A percentile compares a stretch with the other conserved stretches of the same genome.
Evolutionary conservation across 2,329 filamentous ascomycete genomes (phyloP).

Genomic region (Aspergillus novofumigatus): DNA sequence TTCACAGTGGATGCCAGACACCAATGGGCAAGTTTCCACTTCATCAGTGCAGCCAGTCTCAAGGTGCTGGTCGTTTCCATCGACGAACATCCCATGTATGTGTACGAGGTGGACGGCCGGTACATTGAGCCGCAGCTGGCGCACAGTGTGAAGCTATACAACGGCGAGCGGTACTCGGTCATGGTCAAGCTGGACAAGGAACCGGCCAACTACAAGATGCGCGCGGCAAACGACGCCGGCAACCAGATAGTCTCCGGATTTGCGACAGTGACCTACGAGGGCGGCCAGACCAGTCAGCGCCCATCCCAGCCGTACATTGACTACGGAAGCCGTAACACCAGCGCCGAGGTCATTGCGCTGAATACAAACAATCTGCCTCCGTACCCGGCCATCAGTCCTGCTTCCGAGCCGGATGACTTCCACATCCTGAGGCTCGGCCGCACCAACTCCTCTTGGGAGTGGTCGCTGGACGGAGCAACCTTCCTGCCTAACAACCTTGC

Average conservation of each 20-base stretch:
- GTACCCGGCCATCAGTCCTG: slow-evolving; percentile 45
- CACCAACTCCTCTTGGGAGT: slow-evolving; percentile 16
- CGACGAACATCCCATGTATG: slow-evolving; percentile 42
- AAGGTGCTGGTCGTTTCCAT: slow-evolving; percentile 47
- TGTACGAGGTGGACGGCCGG: slow-evolving; percentile 43
- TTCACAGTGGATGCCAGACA: slow-evolving; percentile 37
- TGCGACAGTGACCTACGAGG: slow-evolving; percentile 40
- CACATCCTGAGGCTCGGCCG: slow-evolving; percentile 16
- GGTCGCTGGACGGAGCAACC: slow-evolving; percentile 19
- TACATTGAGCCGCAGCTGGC: slow-evolving; percentile 39
- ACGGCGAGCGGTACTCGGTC: slow-evolving; percentile 40
- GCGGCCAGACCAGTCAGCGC: slow-evolving; percentile 34
- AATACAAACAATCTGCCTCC: slow-evolving; percentile 41
- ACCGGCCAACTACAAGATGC: slow-evolving; percentile 40
- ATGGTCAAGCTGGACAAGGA: slow-evolving; percentile 41
- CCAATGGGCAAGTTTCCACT: slow-evolving; percentile 52
- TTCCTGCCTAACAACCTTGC: slow-evolving; percentile 15
- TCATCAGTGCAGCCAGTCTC: slow-evolving; percentile 52
- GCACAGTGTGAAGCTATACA: slow-evolving; percentile 29
- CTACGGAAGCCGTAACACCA: slow-evolving; percentile 44
- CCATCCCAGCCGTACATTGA: slow-evolving; percentile 41
- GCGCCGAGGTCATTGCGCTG: slow-evolving; percentile 43
- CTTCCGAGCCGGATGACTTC: slow-evolving; percentile 41
- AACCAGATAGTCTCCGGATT: slow-evolving; percentile 53
- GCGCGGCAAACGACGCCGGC: slow-evolving; percentile 46